Evolutionary conservation across 441 rosid species (phyloP).

Genomic region (Dalechampia spathulata): DNA sequence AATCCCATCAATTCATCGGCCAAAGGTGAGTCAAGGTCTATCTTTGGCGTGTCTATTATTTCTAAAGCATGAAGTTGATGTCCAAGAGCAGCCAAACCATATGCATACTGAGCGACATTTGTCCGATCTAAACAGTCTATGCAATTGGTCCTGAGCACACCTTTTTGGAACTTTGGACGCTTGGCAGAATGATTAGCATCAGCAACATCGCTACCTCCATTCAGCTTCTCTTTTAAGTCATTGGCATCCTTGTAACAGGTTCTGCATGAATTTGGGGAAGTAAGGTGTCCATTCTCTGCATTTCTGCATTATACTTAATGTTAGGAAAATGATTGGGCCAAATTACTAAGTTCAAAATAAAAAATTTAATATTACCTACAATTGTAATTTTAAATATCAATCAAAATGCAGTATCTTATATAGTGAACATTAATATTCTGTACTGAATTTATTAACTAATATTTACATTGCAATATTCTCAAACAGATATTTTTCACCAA

Average conservation of each 20-base stretch:
- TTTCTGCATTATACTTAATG: slow-evolving; percentile 40
- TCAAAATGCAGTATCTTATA: too few relatives aligned
- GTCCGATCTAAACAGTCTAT: slow-evolving; percentile 98
- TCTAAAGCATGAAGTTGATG: slow-evolving; percentile 82
- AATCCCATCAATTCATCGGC: slow-evolving; percentile 81
- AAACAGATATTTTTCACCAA: too few relatives aligned
- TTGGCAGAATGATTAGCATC: slow-evolving; percentile 48
- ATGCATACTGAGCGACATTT: slow-evolving; percentile 99
- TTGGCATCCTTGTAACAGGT: slow-evolving; percentile 40
- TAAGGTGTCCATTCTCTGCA: slow-evolving; percentile 29
- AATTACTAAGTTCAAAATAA: too few relatives aligned
- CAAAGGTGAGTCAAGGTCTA: slow-evolving; percentile 76
- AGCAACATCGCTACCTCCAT: slow-evolving; percentile 26
- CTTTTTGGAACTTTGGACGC: slow-evolving; percentile 61
- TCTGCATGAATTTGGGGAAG: slow-evolving; percentile 31
- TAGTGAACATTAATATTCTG: too few relatives aligned
- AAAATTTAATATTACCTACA: too few relatives aligned
- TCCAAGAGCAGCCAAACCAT: slow-evolving; percentile 95
- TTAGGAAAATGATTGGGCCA: too few relatives aligned
- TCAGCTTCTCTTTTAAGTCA: slow-evolving; percentile 26
- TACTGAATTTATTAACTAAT: too few relatives aligned
- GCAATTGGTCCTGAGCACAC: slow-evolving; percentile 96
- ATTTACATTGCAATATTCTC: too few relatives aligned
- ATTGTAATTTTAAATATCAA: too few relatives aligned
- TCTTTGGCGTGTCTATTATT: slow-evolving; percentile 48